Evolutionary conservation across 352 stramenopile genomes (phyloP), one percentile per base, ranked within the genome.

Genomic region (Phytophthora quininea): DNA sequence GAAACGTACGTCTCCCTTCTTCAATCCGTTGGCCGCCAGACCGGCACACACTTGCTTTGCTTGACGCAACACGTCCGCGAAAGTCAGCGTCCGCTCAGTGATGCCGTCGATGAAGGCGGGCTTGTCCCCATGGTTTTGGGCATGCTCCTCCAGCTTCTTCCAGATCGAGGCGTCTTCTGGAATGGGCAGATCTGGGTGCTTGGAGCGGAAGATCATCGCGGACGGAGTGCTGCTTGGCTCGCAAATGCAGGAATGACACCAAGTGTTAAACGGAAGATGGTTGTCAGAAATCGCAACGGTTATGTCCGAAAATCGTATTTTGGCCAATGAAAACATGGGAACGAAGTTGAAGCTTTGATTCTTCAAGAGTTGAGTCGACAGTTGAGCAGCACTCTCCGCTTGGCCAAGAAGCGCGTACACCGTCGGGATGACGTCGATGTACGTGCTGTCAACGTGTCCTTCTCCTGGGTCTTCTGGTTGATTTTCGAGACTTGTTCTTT

Each of bases 151-250:
- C 6, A 82, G 31, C 19, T 69, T 53, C 31, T 79, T 68, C 74
- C 73, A 88, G 40, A 88, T 70, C 14, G 73, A 82, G 3, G 67
- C 54, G 47, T 84, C 73, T 12, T 74, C 47, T 12, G 76, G 76
- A 57, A 83, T 71, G 27, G 61, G 46, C 0, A 83, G 43, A 24
- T 49, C 47, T 3, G 54, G 61, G 47, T 70, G 58, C 11, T 65
- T 67, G 7, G 78, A 87, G 30, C 62, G 65, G 64, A 80, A 87
- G 62, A 87, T 78, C 73, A 76, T 84, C 15, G 46, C 7, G n/a
- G 46, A 24, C 24, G 45, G 29, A 40, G 42, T 64, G 54, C 9
- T 12, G 27, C 19, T 31, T 32, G 42, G 15, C 33, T 48, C 35
- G 68, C 62, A 64, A 75, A 75, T 75, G 37, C 7, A 60, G 58